A percentile compares a stretch with the other conserved stretches of the same genome.
phyloP scores from a whole-genome alignment of 2,329 filamentous ascomycete genomes.

The Tolypocladium amazonense region DNA sequence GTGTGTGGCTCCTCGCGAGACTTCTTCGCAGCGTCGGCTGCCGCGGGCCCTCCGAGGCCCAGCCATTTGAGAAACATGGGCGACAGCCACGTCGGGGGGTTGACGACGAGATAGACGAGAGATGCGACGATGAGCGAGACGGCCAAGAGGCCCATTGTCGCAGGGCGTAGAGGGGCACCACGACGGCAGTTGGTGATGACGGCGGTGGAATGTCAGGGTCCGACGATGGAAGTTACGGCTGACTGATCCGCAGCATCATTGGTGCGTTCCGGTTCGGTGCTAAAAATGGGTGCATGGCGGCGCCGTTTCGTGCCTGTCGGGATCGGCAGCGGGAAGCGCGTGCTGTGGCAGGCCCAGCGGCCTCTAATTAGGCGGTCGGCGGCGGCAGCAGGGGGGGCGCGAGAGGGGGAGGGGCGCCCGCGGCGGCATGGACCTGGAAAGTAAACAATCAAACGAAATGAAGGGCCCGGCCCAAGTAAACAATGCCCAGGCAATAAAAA shows the following conservation, averaged over 20 bases:
- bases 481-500: background rate
- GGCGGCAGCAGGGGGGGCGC: background rate
- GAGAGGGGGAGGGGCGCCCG: background rate
- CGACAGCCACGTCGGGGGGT: constrained; percentile 37
- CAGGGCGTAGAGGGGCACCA: background rate
- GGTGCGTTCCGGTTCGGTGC: background rate
- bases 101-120: constrained; percentile 45
- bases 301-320: background rate
- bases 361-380: background rate
- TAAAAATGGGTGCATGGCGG: background rate
- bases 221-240: background rate
- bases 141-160: constrained; percentile 31
- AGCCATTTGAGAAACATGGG: constrained; percentile 16
- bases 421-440: background rate
- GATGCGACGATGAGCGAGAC: constrained; percentile 53
- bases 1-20: background rate
- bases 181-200: background rate
- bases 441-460: background rate
- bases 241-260: background rate
- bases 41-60: constrained; percentile 1
- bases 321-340: background rate
- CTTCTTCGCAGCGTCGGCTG: constrained; percentile 3
- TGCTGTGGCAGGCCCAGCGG: background rate
- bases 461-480: background rate
- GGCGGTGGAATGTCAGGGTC: background rate